A percentile compares a stretch with the other conserved stretches of the same genome.
phyloP scores from a whole-genome alignment of 2,329 filamentous ascomycete genomes.

The Gliomastix tumulicola region DNA sequence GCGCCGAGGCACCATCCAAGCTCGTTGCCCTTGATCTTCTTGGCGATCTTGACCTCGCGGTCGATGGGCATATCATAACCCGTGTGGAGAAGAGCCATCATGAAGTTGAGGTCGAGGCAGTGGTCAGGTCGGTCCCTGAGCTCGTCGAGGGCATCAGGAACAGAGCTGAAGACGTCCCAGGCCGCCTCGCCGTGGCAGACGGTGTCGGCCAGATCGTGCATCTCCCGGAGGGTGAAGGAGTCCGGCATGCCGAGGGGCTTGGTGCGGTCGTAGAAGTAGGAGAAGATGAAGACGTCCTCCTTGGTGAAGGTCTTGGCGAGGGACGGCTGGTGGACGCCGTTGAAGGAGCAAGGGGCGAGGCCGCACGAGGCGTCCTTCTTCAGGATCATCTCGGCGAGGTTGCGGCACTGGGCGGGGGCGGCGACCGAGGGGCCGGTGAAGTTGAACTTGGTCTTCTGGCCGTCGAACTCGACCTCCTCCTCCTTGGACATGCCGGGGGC shows the following conservation, averaged over 20 bases:
- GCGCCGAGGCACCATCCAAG: conserved; percentile 96
- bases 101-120: conserved; percentile 94
- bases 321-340: conserved; percentile 89
- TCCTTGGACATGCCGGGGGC: conserved; percentile 69
- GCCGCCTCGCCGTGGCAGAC: conserved; percentile 73
- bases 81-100: conserved; percentile 85
- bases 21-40: conserved; percentile 98
- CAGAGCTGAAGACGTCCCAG: conserved; percentile 75
- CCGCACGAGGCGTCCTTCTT: conserved; percentile 78
- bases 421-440: conserved; percentile 78
- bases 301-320: conserved; percentile 85
- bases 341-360: conserved; percentile 93
- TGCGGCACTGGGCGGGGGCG: conserved; percentile 80
- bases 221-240: conserved; percentile 84
- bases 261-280: conserved; percentile 96
- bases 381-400: conserved; percentile 82
- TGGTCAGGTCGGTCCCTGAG: conserved; percentile 77
- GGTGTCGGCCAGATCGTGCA: conserved; percentile 75
- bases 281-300: conserved; percentile 94
- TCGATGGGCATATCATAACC: conserved; percentile 98
- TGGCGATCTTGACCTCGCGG: conserved; percentile 92
- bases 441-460: conserved; percentile 60
- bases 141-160: conserved; percentile 75
- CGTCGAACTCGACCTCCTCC: conserved; percentile 66
- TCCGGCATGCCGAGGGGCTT: conserved; percentile 96